Base-by-base conservation (phyloP, 2,329 filamentous ascomycete species). In the Emmonsiellopsis sp. region DNA sequence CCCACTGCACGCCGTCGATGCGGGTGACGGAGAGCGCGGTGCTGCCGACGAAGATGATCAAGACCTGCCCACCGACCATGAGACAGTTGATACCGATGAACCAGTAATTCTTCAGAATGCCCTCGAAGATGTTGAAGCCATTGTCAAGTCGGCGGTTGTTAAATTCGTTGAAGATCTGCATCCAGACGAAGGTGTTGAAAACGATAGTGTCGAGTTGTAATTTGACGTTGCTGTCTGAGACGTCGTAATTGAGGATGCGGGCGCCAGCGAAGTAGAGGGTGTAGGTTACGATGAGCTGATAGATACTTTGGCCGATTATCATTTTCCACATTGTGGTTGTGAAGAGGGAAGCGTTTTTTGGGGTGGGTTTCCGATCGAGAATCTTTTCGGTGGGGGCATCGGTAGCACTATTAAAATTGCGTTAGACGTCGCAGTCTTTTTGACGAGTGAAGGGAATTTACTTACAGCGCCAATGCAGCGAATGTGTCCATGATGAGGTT, bases 131-230 rank as follows among this genome's bases (percentile, higher is more conserved):
- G 71, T 97, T 97, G 77, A 95, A 91, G 53, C 84, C 81, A 71
- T 97, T 97, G 69, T 97, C 92, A 52, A 97, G 78, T 10, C 92
- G 88, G 55, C 92, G 88, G 73, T 95, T 95, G 75, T 97, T 97
- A 80, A 94, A 88, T 66, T 95, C 87, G 71, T 97, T 97, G 76
- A 97, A 97, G 62, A 97, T 94, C 63, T 97, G 92, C 91, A 97
- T 96, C 92, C 92, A 97, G 51, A 96, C 92, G 66, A 97, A 97
- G 0, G 89, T 93, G 75, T 97, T 97, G 79, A 97, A 97, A 6
- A 97, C 87, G 47, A 97, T 78, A 2, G 90, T 94, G 53, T 83
- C 76, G 55, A 94, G 77, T 62, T 87, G 77, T 11, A 60, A 63
- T 5, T 67, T 58, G 37, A 70, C 65, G 6, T 79, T 66, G 36